These are phyloP conservation scores for Xylaria hypoxylon DNA, from an alignment of 2,329 filamentous ascomycete genomes.

Conservation along the genomic window DNA sequence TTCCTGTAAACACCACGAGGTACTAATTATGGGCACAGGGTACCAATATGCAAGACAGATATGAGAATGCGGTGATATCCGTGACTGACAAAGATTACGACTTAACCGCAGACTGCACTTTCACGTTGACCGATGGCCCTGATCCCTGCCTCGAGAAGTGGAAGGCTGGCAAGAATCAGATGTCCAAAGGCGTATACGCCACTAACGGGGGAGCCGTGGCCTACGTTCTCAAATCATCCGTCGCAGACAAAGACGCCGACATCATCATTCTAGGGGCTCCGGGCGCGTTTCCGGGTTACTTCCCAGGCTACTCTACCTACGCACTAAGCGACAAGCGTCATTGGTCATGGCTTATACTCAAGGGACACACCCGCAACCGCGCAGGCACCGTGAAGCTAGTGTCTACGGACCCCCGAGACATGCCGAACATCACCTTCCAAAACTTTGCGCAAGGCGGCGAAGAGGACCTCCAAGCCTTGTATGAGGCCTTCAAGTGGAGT, in stretches of 20 bases:
- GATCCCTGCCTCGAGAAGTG: conserved; percentile 55
- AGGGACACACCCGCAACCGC: conserved; percentile 68
- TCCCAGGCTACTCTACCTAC: conserved; percentile 44
- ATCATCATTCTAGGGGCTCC: conserved; percentile 35
- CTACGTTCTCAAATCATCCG: conserved; percentile 51
- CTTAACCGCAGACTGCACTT: conserved; percentile 49
- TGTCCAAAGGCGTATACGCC: conserved; percentile 45
- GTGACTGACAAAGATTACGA: conserved; percentile 49
- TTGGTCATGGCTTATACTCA: conserved; percentile 59
- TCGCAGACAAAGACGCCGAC: conserved; percentile 42
- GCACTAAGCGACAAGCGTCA: conserved; percentile 48
- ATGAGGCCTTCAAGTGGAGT: conserved; percentile 64
- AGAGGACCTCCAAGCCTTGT: conserved; percentile 63
- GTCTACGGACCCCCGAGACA: conserved; percentile 69
- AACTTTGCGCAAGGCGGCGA: conserved; percentile 63
- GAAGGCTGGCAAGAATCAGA: conserved; percentile 38
- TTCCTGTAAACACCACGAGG: conserved; percentile 53
- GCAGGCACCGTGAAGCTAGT: conserved; percentile 67
- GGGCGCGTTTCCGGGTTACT: conserved; percentile 27
- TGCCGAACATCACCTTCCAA: conserved; percentile 69
- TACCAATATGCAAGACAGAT: conserved; percentile 35
- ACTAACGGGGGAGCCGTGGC: conserved; percentile 63
- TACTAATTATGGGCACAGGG: conserved; percentile 50
- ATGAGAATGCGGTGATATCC: conserved; percentile 29
- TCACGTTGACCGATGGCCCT: conserved; percentile 41